Evolutionary conservation across 139 green algal species (phyloP).

Genomic region (Volvox africanus): DNA sequence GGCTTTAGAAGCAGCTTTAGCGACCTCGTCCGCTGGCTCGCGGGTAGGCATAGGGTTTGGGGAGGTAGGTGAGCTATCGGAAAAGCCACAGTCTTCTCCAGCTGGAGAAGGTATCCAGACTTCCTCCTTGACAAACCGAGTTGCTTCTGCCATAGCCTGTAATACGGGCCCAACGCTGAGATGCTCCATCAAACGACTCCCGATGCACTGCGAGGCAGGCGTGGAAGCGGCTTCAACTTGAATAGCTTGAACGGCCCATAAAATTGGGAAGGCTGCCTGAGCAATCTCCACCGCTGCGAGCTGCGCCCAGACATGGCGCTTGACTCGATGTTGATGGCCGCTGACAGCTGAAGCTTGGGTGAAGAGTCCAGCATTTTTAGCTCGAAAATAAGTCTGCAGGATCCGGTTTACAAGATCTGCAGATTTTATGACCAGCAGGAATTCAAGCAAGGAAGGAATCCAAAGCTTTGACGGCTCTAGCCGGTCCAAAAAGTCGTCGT

Average conservation of each 20-base stretch:
- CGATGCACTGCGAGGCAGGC: background rate
- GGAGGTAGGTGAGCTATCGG: too few species aligned
- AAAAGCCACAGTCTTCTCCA: too few species aligned
- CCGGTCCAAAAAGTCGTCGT: slow-evolving; percentile 3
- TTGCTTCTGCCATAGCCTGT: background rate
- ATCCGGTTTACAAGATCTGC: background rate
- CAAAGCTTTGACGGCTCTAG: background rate
- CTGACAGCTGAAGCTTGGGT: background rate
- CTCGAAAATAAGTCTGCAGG: background rate
- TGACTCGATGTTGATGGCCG: background rate
- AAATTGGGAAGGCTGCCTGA: slow-evolving; percentile 2
- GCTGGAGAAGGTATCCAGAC: background rate
- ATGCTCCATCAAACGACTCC: background rate
- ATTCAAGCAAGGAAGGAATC: background rate
- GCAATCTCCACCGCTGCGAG: background rate
- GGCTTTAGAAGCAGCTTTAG: too few species aligned
- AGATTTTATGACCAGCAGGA: background rate
- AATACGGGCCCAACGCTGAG: background rate
- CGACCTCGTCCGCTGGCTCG: too few species aligned
- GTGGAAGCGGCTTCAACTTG: background rate
- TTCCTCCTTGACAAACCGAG: background rate
- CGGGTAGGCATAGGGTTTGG: too few species aligned
- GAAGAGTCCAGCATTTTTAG: background rate
- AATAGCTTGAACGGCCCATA: background rate
- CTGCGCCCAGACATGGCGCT: slow-evolving; percentile 9